Base-by-base conservation (phyloP, 2,329 filamentous ascomycete genomes). In the Arthrinium puccinioides region DNA sequence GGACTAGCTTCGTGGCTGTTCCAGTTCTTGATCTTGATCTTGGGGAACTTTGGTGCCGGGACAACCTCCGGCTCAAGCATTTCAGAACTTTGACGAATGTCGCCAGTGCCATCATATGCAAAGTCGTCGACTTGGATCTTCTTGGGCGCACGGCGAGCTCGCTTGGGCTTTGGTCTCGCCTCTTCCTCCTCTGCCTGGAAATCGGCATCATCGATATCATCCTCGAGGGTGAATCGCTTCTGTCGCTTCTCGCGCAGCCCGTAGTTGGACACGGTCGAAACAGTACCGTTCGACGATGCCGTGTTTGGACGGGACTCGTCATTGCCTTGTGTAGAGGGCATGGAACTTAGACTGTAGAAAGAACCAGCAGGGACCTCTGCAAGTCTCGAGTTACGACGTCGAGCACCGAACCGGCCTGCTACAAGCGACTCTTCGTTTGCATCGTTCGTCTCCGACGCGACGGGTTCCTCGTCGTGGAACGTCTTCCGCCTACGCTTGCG, bases 161-260 rank as follows among this genome's bases (percentile, higher is more conserved):
- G 51, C 42, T 58, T 59, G 10, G 48, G 48, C 30, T 55, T 54
- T 4, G 51, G 53, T 15, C 45, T 19, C 43, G 48, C 46, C 4
- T 48, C 44, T 8, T 38, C 34, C 9, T 41, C 38, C 10, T 56
- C 54, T 1, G 55, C 56, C 23, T 62, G 60, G 5, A 54, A 43
- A 10, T 48, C 48, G 21, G 55, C 57, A 13, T 64, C 63, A 11
- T 57, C 59, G 2, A 60, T 67, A 30, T 67, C 64, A 8, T 67
- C 63, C 29, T 72, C 64, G 5, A 72, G 64, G 2, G 65, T 62
- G 59, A 72, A 75, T 34, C 70, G 68, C 47, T 72, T 72, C 47
- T 71, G 70, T 8, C 70, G 64, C 52, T 75, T 76, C 20, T 72
- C 70, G 4, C 73, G 64, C 43, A 76, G 48, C n/a, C 50, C 66